These are phyloP conservation scores for Linanthus parryae DNA, from an alignment of 148 eudicot species.

Conservation along the genomic window DNA sequence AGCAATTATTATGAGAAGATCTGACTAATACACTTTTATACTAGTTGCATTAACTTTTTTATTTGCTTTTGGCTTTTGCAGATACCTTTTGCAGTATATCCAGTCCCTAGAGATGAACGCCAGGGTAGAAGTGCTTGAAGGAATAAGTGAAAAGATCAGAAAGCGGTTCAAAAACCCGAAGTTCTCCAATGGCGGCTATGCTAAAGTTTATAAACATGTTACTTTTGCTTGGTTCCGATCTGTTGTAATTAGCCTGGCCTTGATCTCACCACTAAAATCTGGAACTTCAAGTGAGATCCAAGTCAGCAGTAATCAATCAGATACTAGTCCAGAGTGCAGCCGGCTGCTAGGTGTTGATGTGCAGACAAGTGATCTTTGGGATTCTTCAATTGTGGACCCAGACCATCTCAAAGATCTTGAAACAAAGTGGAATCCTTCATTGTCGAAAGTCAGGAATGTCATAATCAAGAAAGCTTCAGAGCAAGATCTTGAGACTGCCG, in stretches of 20 bases:
- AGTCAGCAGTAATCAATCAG: conserved; percentile 22
- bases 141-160: conserved; percentile 80
- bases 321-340: conserved; percentile 35
- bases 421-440: conserved; percentile 64
- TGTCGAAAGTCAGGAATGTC: conserved; percentile 63
- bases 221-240: conserved; percentile 89
- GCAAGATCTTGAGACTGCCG: conserved; percentile 73
- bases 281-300: conserved; percentile 27
- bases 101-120: conserved; percentile 68
- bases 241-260: conserved; percentile 66
- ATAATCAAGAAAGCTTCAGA: conserved; percentile 64
- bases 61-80: too few relatives aligned
- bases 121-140: conserved; percentile 83
- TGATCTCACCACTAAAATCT: conserved; percentile 55
- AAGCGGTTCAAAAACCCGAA: conserved; percentile 91
- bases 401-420: conserved; percentile 50
- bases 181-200: conserved; percentile 64
- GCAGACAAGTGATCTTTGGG: conserved; percentile 68
- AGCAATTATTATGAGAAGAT: too few relatives aligned
- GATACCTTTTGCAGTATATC: conserved; percentile 77
- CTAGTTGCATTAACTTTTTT: too few relatives aligned
- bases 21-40: too few relatives aligned
- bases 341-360: conserved; percentile 79
- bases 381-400: conserved; percentile 56
- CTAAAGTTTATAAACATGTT: conserved; percentile 73